Base-by-base conservation (phyloP, 257 asterid genomes). In the Fraxinus anomala region DNA sequence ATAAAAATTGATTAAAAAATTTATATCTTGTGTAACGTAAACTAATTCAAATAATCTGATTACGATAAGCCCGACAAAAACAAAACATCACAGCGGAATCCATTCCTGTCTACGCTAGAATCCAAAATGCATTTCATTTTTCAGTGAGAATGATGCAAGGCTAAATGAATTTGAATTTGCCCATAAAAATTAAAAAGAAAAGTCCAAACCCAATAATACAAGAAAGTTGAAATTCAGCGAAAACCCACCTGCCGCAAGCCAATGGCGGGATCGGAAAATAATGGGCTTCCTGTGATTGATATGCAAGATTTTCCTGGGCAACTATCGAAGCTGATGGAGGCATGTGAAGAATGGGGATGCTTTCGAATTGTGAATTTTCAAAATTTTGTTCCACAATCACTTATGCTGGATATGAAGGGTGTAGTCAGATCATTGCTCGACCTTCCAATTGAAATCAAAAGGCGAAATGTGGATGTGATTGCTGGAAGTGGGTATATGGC, bases 341-440 rank as follows among this genome's bases (percentile, higher is more conserved):
- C 85, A 0, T 82, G 88, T 49, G 88, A 87, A 42, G 87, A 84
- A 65, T 84, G 86, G 90, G 90, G 90, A 0, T 82, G 86, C 63
- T 87, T 84, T 76, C 69, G 90, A 49, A 14, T 87, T 16, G 47
- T 78, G 0, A 84, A 84, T 73, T 85, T 80, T 34, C 80, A 68
- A 8, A 31, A 61, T 2, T 70, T 84, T 0, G 79, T 87, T 2
- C 85, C 90, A 2, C 71, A 79, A 74, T 78, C 85, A 36, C 83
- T 81, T 33, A 88, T 89, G 94, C 67, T 59, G 30, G 94, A 89
- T 42, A 89, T 91, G 90, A 91, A 89, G 77, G 7, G 63, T 1
- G 85, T 84, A 1, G 87, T 84, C 49, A 82, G 82, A 79, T 40
- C 86, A 5, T 79, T 91, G 39, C 67, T 91, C 37, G 89, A 91